Conservation (phyloP, 192 early-diverging fungal species). For the Coemansia sp. region DNA sequence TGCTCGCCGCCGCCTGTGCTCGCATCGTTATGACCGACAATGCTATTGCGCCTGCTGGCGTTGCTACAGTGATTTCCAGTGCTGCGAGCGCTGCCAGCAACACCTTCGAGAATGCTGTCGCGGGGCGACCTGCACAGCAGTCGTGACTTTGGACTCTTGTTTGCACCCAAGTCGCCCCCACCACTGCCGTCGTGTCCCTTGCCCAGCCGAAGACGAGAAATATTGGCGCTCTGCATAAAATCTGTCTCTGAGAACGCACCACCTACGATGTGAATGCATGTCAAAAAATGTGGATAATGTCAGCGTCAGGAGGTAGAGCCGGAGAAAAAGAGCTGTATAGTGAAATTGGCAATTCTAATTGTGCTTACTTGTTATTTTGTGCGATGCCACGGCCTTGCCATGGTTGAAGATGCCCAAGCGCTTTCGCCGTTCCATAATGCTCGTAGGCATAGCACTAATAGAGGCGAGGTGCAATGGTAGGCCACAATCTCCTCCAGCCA, state of each 20-base stretch:
- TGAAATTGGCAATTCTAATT: not conserved
- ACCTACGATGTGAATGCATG: constrained; percentile 24
- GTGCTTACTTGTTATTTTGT: constrained; percentile 26
- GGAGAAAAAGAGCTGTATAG: not conserved
- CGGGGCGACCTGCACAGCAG: not conserved
- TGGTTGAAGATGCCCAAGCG: constrained; percentile 46
- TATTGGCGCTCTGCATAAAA: constrained; percentile 34
- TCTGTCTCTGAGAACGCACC: constrained; percentile 41
- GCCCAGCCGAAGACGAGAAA: constrained; percentile 27
- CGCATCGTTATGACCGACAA: not conserved
- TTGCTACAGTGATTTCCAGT: not conserved
- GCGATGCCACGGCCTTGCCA: constrained; percentile 48
- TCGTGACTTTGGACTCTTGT: constrained; percentile 1
- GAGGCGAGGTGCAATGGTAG: constrained; percentile 4
- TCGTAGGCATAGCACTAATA: constrained; percentile 20
- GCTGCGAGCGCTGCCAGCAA: constrained; percentile 1
- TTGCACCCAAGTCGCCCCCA: not conserved
- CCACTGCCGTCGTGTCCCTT: constrained; percentile 8
- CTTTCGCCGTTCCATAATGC: constrained; percentile 3
- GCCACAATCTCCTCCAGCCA: not conserved
- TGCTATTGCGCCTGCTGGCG: not conserved
- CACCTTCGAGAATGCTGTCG: constrained; percentile 4
- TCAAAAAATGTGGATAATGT: constrained; percentile 1
- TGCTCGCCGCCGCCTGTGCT: not conserved
- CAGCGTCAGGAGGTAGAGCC: not conserved